These are phyloP conservation scores for Clonostachys chloroleuca DNA, from an alignment of 2,329 filamentous ascomycete species.

Conservation along the genomic window DNA sequence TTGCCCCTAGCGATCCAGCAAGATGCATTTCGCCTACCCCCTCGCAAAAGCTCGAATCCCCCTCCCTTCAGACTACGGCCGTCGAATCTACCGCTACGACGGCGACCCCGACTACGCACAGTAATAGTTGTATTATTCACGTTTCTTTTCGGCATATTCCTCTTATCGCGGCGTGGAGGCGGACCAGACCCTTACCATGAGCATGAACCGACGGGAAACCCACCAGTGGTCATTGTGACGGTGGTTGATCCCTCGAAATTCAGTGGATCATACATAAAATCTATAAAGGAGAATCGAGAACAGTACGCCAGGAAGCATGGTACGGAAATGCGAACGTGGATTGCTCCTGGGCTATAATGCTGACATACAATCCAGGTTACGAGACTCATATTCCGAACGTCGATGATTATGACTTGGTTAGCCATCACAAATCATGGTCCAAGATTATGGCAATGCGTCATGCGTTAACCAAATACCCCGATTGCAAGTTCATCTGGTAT, in stretches of 20 bases:
- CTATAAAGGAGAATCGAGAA: constrained; percentile 76
- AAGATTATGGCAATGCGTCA: constrained; percentile 84
- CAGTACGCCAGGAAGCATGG: constrained; percentile 85
- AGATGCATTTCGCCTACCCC: constrained; percentile 90
- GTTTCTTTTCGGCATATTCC: constrained; percentile 54
- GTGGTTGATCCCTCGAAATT: constrained; percentile 67
- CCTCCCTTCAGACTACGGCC: constrained; percentile 64
- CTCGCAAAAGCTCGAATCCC: constrained; percentile 76
- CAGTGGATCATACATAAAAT: constrained; percentile 63
- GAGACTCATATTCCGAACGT: constrained; percentile 74
- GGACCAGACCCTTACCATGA: constrained; percentile 21
- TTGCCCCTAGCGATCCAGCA: constrained; percentile 8
- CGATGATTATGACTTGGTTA: constrained; percentile 69
- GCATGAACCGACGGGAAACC: constrained; percentile 45
- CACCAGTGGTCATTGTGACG: constrained; percentile 76
- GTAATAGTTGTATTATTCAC: constrained; percentile 49
- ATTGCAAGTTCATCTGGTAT: constrained; percentile 80
- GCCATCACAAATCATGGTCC: constrained; percentile 62
- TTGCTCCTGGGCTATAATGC: background rate
- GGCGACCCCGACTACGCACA: constrained; percentile 59
- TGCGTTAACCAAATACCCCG: constrained; percentile 75
- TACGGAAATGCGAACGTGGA: constrained; percentile 32
- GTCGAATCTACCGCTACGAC: constrained; percentile 45
- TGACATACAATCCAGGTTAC: constrained; percentile 53
- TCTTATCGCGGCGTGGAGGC: constrained; percentile 39